phyloP scores from a whole-genome alignment of 768 basidiomycete genomes.

The Lactifluus rugatus region DNA sequence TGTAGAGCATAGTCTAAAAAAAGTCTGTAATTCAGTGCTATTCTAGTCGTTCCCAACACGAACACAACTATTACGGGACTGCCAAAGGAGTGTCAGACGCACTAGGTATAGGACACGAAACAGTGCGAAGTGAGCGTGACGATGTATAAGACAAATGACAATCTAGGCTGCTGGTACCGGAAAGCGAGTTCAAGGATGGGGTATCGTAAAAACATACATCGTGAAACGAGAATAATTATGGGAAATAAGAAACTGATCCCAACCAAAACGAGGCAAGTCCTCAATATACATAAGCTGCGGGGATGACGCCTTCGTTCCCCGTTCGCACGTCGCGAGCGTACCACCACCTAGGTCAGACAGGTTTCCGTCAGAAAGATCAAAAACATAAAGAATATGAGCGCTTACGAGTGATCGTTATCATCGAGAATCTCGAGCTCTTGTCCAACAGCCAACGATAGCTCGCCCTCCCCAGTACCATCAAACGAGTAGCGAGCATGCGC shows the following conservation, averaged over 20 bases:
- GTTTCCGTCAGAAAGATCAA: slow-evolving; percentile 11
- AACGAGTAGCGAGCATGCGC: slow-evolving; percentile 80
- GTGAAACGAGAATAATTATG: slow-evolving; percentile 19
- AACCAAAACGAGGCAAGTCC: slow-evolving; percentile 6
- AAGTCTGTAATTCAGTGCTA: slow-evolving; percentile 1
- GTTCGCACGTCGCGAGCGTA: slow-evolving; percentile 74
- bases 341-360: slow-evolving; percentile 66
- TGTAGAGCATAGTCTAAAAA: background rate
- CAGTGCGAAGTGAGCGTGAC: slow-evolving; percentile 18
- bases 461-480: slow-evolving; percentile 69
- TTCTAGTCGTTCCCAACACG: slow-evolving; percentile 12
- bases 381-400: slow-evolving; percentile 16
- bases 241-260: slow-evolving; percentile 1
- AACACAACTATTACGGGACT: slow-evolving; percentile 11
- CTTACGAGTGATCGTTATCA: slow-evolving; percentile 71
- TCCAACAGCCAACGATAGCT: slow-evolving; percentile 59
- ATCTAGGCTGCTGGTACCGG: slow-evolving; percentile 18
- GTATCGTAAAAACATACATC: slow-evolving; percentile 21
- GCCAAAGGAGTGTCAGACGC: slow-evolving; percentile 16
- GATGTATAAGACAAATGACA: slow-evolving; percentile 11
- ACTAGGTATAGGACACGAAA: slow-evolving; percentile 4
- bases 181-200: slow-evolving; percentile 12
- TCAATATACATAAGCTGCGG: slow-evolving; percentile 85
- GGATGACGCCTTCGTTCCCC: slow-evolving; percentile 83
- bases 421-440: slow-evolving; percentile 68